Conservation (phyloP, 805 yeast genomes). For the Schwanniomyces occidentalis region DNA sequence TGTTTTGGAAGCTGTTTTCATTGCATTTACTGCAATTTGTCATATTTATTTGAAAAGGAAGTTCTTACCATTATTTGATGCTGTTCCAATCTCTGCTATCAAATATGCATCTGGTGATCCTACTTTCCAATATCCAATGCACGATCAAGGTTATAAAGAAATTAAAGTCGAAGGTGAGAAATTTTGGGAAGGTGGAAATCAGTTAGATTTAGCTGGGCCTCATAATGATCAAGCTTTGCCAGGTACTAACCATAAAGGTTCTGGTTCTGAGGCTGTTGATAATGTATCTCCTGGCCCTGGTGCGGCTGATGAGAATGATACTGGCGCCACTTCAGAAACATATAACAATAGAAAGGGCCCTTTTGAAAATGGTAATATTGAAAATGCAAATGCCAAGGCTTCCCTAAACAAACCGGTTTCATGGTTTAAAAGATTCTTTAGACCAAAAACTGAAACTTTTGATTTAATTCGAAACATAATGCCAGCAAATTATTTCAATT, state of each 20-base stretch:
- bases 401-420: slow-evolving; percentile 24
- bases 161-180: slow-evolving; percentile 51
- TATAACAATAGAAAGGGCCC: slow-evolving; percentile 1
- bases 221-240: slow-evolving; percentile 21
- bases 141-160: slow-evolving; percentile 66
- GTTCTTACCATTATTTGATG: slow-evolving; percentile 64
- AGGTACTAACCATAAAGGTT: slow-evolving; percentile 16
- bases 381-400: slow-evolving; percentile 7
- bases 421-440: slow-evolving; percentile 42
- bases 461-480: slow-evolving; percentile 42
- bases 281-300: no score
- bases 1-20: slow-evolving; percentile 62
- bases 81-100: slow-evolving; percentile 68
- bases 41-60: slow-evolving; percentile 60
- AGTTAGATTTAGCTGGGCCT: slow-evolving; percentile 30
- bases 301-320: slow-evolving; percentile 3
- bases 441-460: slow-evolving; percentile 50
- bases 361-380: slow-evolving; percentile 1
- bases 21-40: slow-evolving; percentile 56
- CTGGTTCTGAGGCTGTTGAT: slow-evolving; percentile 4
- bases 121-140: slow-evolving; percentile 53
- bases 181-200: slow-evolving; percentile 47
- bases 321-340: slow-evolving; percentile 7
- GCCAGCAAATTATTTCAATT: slow-evolving; percentile 44
- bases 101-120: slow-evolving; percentile 46